These are phyloP conservation scores for Ambrosiella cleistominuta DNA, from an alignment of 2,329 filamentous ascomycete genomes.

Conservation along the genomic window DNA sequence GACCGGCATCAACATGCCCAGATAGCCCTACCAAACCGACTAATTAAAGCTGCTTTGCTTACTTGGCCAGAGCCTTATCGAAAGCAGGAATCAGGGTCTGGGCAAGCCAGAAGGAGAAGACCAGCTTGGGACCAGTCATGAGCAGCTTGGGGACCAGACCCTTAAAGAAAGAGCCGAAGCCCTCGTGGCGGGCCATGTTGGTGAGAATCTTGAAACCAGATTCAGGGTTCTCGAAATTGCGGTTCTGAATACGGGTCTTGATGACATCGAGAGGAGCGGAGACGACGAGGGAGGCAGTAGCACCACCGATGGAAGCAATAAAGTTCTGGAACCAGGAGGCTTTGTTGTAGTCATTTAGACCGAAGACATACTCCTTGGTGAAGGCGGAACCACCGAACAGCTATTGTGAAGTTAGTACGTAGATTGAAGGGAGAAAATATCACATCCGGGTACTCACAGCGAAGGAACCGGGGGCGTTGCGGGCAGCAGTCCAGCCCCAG, in stretches of 20 bases:
- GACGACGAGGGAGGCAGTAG: slow-evolving; percentile 84
- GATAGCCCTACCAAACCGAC: not conserved
- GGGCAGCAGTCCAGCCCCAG: slow-evolving; percentile 92
- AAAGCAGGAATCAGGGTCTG: slow-evolving; percentile 96
- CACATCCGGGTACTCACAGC: slow-evolving; percentile 43
- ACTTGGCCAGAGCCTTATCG: slow-evolving; percentile 31
- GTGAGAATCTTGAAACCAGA: slow-evolving; percentile 78
- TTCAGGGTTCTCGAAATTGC: slow-evolving; percentile 96
- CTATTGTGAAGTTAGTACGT: slow-evolving; percentile 24
- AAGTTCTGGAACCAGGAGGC: slow-evolving; percentile 95
- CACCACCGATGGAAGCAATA: slow-evolving; percentile 84
- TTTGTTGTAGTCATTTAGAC: slow-evolving; percentile 83
- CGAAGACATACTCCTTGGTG: slow-evolving; percentile 90
- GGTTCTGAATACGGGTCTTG: slow-evolving; percentile 96
- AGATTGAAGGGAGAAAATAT: not conserved
- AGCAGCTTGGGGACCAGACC: slow-evolving; percentile 90
- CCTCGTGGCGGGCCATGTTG: slow-evolving; percentile 89
- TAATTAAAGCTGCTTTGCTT: slow-evolving; percentile 11
- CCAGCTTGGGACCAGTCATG: slow-evolving; percentile 97
- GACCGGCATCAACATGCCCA: too few species aligned
- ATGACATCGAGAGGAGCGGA: slow-evolving; percentile 95
- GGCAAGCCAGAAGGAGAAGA: slow-evolving; percentile 99
- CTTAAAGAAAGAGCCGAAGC: slow-evolving; percentile 83
- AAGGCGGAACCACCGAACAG: slow-evolving; percentile 95
- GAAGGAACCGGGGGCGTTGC: slow-evolving; percentile 93